These are phyloP conservation scores for Aspergillus melleus DNA, from an alignment of 2,329 filamentous ascomycete genomes.

Conservation along the genomic window DNA sequence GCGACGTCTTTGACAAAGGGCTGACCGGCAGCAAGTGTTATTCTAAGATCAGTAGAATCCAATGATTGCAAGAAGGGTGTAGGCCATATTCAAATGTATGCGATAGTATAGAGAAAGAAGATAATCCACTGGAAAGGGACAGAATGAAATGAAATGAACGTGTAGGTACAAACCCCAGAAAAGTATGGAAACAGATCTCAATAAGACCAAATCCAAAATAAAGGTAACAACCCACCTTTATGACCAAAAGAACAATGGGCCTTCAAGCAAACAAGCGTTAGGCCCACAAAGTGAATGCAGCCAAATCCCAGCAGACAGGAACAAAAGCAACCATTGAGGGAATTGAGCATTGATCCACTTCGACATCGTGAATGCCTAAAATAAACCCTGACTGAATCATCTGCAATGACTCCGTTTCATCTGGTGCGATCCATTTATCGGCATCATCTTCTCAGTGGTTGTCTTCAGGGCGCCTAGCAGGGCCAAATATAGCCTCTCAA, in stretches of 20 bases:
- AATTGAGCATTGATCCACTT: not conserved
- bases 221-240: conserved; percentile 4
- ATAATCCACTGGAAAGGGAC: conserved; percentile 10
- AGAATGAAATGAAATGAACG: not conserved
- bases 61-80: not conserved
- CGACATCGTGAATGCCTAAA: not conserved
- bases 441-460: conserved; percentile 14
- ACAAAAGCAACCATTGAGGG: not conserved
- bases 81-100: not conserved
- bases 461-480: conserved; percentile 20
- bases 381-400: not conserved
- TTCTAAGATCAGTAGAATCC: not conserved
- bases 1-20: not conserved
- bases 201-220: not conserved
- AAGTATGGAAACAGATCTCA: not conserved
- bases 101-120: conserved; percentile 10
- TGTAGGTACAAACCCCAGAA: not conserved
- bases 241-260: not conserved
- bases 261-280: not conserved
- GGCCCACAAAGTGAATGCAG: not conserved
- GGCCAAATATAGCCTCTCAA: conserved; percentile 27
- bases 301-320: not conserved
- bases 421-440: conserved; percentile 16
- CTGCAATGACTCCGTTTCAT: conserved; percentile 25
- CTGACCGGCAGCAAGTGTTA: conserved; percentile 21